Evolutionary conservation across 495 filamentous ascomycete species (phyloP).

Genomic region (Cudoniella acicularis): DNA sequence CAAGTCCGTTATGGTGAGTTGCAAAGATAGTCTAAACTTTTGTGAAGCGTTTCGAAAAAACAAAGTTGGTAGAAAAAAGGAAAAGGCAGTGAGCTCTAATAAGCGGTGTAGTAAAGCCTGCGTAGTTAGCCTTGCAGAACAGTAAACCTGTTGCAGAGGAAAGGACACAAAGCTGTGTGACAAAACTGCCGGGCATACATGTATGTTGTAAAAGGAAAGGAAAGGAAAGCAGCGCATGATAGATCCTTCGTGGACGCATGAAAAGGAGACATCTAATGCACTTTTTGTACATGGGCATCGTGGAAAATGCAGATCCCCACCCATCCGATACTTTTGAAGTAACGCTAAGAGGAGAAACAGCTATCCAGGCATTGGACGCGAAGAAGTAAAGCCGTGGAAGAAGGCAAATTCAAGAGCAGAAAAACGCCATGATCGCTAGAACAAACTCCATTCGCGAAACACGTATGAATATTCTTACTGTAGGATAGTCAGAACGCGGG

Average conservation of each 20-base stretch:
- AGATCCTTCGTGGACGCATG: constrained; percentile 29
- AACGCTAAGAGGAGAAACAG: constrained; percentile 31
- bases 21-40: constrained; percentile 25
- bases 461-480: constrained; percentile 28
- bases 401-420: constrained; percentile 25
- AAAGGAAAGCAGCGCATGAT: constrained; percentile 21
- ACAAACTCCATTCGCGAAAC: constrained; percentile 30
- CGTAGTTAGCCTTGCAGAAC: constrained; percentile 5
- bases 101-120: constrained; percentile 1
- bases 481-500: constrained; percentile 5
- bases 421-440: constrained; percentile 29
- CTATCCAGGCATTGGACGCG: constrained; percentile 29
- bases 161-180: constrained; percentile 7
- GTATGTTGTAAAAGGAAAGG: constrained; percentile 8
- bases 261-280: constrained; percentile 30
- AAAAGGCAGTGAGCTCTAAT: not conserved
- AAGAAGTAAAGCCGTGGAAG: constrained; percentile 24
- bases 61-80: constrained; percentile 5
- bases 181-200: constrained; percentile 12
- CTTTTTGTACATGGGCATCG: constrained; percentile 30
- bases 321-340: constrained; percentile 32
- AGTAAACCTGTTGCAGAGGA: constrained; percentile 6
- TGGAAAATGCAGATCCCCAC: constrained; percentile 31
- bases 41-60: constrained; percentile 14
- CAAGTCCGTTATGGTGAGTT: not conserved